phyloP scores from a whole-genome alignment of 495 filamentous ascomycete genomes.

The Achaetomiella virescens region DNA sequence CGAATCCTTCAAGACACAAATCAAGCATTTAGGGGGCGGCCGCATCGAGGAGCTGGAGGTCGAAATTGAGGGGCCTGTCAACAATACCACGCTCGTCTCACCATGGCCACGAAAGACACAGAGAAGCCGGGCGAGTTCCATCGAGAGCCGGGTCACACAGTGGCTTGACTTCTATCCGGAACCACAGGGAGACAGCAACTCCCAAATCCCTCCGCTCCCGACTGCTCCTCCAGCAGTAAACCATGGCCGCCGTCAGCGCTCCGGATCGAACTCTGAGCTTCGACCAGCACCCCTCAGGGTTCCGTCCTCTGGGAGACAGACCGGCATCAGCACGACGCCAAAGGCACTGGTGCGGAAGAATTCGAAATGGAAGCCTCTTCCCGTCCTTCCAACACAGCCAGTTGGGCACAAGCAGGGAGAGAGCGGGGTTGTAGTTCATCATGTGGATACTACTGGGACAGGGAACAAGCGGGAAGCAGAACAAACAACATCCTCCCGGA shows the following conservation, averaged over 20 bases:
- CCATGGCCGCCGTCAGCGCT: background rate
- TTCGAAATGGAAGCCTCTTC: conserved; percentile 24
- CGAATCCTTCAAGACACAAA: conserved; percentile 15
- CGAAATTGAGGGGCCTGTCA: conserved; percentile 2
- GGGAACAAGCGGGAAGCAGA: background rate
- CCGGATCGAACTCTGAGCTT: conserved; percentile 6
- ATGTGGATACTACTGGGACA: background rate
- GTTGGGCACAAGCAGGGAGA: background rate
- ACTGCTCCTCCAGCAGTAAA: background rate
- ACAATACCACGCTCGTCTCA: conserved; percentile 5
- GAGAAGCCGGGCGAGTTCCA: conserved; percentile 11
- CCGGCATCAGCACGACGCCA: background rate
- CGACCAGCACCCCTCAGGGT: conserved; percentile 20
- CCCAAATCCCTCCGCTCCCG: background rate
- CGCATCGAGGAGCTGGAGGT: conserved; percentile 17
- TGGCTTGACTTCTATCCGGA: conserved; percentile 29
- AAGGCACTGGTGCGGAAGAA: conserved; percentile 8
- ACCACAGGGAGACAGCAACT: background rate
- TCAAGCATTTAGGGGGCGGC: conserved; percentile 31
- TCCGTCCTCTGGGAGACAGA: conserved; percentile 8
- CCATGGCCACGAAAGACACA: background rate
- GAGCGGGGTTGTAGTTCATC: background rate
- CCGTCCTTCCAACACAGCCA: conserved; percentile 9
- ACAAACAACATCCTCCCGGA: background rate
- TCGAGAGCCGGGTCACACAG: conserved; percentile 29